Evolutionary conservation across 371 early-diverging fungal genomes (phyloP), one percentile per base, ranked within the genome.

Genomic region (Apophysomyces ossiformis): DNA sequence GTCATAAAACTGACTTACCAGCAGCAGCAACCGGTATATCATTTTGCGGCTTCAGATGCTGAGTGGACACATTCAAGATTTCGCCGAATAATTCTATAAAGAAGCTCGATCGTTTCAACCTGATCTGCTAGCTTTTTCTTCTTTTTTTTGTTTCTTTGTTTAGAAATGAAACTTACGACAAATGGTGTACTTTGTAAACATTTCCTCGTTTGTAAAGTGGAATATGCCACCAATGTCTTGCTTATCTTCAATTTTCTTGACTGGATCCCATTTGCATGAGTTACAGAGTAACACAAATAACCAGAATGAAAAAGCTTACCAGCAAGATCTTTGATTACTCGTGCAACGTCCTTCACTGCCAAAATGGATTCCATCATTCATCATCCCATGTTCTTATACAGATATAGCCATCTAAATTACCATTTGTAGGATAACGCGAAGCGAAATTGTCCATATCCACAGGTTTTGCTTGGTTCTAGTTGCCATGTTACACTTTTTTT

Each of bases 351-450:
- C 8, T 78, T 79, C 12, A 89, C 88, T 88, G 56, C 36, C 37
- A 45, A n/a, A 66, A n/a, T n/a, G 37, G 21, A 18, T 18, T 50
- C 35, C n/a, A 21, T 9, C 11, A 21, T 8, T 16, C 11, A 5
- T 26, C 21, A 26, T 50, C 16, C 21, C 21, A n/a, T 9, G 54
- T 21, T 18, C 4, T 9, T 26, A 32, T 1, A 37, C 18, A 26
- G 1, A 26, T 26, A 26, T 26, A 26, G 32, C 2, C 32, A 2
- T 26, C 2, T 26, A 26, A 26, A 2, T 70, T 88, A 85, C 86
- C 89, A 69, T 93, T 88, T 32, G 94, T 93, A 26, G 96, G 96
- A 71, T 87, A 95, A 38, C 96, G 86, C 8, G 70, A 63, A 38
- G 87, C 87, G 44, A 81, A 80, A 63, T 92, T 85, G 64, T 95